Evolutionary conservation across 2,329 filamentous ascomycete species (phyloP).

Genomic region (Colletotrichum tanaceti): DNA sequence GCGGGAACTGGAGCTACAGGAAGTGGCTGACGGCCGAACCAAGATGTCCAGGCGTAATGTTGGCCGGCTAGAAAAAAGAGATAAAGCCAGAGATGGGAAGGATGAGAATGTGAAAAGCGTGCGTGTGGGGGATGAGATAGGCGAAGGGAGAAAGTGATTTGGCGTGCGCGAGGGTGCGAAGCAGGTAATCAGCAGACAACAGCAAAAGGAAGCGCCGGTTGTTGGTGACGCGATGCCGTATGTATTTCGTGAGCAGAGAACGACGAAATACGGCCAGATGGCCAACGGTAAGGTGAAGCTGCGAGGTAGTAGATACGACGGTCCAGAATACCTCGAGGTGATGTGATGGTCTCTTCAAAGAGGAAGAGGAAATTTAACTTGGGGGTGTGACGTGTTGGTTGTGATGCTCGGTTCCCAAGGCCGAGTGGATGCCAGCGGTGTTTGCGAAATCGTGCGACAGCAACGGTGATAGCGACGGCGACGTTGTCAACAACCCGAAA

Average conservation of each 20-base stretch:
- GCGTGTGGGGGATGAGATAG: no score
- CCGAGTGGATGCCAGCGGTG: background rate
- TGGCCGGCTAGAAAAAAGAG: background rate
- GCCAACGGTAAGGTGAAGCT: background rate
- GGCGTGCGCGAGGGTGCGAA: background rate
- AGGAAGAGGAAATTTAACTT: background rate
- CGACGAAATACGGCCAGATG: slow-evolving; percentile 1
- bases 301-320: background rate
- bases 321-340: background rate
- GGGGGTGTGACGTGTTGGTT: background rate
- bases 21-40: slow-evolving; percentile 16
- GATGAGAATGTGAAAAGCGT: no score
- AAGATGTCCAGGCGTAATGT: background rate
- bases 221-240: slow-evolving; percentile 10
- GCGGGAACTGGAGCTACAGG: slow-evolving; percentile 17
- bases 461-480: background rate
- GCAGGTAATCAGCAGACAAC: background rate
- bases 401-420: background rate
- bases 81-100: no score
- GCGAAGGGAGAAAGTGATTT: background rate
- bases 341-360: background rate
- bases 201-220: background rate
- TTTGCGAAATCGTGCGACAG: background rate
- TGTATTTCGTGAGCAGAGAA: background rate
- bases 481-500: background rate